Conservation (phyloP, 345 rosid genomes). For the Pugionium dolabratum region DNA sequence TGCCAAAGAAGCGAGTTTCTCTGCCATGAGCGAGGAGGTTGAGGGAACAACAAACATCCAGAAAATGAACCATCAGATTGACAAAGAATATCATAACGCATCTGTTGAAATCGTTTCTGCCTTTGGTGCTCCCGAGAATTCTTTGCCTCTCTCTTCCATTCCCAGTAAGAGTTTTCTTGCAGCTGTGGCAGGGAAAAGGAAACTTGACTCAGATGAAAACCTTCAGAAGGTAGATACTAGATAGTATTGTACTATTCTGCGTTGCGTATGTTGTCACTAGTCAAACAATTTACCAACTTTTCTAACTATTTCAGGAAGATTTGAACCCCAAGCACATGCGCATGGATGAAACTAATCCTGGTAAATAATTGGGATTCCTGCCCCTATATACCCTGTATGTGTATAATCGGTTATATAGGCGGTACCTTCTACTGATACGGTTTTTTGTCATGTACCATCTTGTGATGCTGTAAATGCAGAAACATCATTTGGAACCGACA, state of each 20-base stretch:
- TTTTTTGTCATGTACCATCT: slow-evolving; percentile 28
- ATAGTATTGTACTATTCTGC: slow-evolving; percentile 33
- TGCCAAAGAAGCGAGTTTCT: slow-evolving; percentile 23
- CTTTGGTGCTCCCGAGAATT: slow-evolving; percentile 36
- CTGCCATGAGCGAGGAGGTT: slow-evolving; percentile 24
- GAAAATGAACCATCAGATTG: slow-evolving; percentile 36
- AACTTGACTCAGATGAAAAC: slow-evolving; percentile 43
- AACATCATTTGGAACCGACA: slow-evolving; percentile 30
- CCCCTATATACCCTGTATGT: neutral
- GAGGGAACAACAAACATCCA: slow-evolving; percentile 23
- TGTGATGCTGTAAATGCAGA: slow-evolving; percentile 41
- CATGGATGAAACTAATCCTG: slow-evolving; percentile 42
- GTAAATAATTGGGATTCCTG: slow-evolving; percentile 40
- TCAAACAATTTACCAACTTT: slow-evolving; percentile 23
- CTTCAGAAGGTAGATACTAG: slow-evolving; percentile 58
- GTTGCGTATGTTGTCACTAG: slow-evolving; percentile 2
- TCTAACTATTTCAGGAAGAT: slow-evolving; percentile 58
- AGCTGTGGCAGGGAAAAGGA: slow-evolving; percentile 57
- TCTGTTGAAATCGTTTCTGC: slow-evolving; percentile 37
- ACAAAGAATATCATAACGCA: slow-evolving; percentile 38
- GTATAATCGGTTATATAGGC: slow-evolving; percentile 3
- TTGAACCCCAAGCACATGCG: slow-evolving; percentile 49
- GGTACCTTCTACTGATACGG: slow-evolving; percentile 7
- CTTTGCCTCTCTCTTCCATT: slow-evolving; percentile 32
- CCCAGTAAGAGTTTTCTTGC: slow-evolving; percentile 28